Base-by-base conservation (phyloP, 2,329 filamentous ascomycete species). In the Pyrenophora graminea region DNA sequence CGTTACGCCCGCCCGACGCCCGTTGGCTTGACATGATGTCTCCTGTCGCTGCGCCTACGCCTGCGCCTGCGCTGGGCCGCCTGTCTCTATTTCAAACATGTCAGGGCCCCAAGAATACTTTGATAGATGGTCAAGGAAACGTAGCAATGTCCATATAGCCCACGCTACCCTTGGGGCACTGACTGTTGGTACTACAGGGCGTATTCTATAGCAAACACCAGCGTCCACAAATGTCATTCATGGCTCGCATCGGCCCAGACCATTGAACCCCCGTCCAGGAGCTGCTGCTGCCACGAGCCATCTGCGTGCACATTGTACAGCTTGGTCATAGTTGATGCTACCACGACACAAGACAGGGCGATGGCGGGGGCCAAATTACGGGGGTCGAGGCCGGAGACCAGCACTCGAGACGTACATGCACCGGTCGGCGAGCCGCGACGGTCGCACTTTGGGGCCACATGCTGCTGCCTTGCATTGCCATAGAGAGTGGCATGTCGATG, bases 41-140 rank as follows among this genome's bases (percentile, higher is more conserved):
- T 39, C 25, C 54, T 47, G 37, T 33, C 8, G 56, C 56, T 64
- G 62, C 62, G 56, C 62, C 62, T 51, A 48, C 46, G 53, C 48
- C 56, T 64, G 62, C 62, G 56, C 62, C 62, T 51, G 50, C 46
- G 55, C 48, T 45, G 51, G 56, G 47, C 50, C 55, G 48, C 55
- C 19, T 34, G 27, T 9, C 9, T 30, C 27, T 30, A 30, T 30
- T 30, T 30, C 27, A 30, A 13, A 30, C 27, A 9, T 30, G 2
- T 30, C 27, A 9, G 27, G 10, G 27, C 17, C 30, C 21, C 9
- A 18, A 23, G n/a, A 37, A n/a, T 37, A 10, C 39, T 4, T 21
- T 9, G 15, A 12, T 21, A 30, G n/a, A n/a, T 25, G 23, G 30
- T 12, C n/a, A 7, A 27, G 23, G 38, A 27, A 40, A 30, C 15